A percentile compares a stretch with the other conserved stretches of the same genome.
Conservation (phyloP, 2,329 filamentous ascomycete species). For the Pestalotiopsis sp. region DNA sequence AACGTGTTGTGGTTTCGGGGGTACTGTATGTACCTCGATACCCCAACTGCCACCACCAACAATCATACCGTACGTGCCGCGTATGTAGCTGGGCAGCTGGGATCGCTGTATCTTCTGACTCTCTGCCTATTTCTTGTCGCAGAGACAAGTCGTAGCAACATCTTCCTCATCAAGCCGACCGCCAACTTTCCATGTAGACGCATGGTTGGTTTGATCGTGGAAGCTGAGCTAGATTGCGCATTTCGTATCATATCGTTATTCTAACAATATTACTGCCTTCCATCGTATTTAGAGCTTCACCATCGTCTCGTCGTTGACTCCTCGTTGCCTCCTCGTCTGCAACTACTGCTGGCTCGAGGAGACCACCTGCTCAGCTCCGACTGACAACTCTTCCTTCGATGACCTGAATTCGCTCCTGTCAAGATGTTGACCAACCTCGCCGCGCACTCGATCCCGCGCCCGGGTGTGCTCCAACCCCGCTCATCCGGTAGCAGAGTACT, state of each 20-base stretch:
- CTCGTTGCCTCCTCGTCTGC: not conserved
- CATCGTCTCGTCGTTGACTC: not conserved
- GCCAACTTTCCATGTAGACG: too few species aligned
- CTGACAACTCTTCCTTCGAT: not conserved
- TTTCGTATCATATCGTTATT: too few species aligned
- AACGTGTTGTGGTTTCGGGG: not conserved
- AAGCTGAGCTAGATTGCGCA: too few species aligned
- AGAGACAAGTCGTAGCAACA: too few species aligned
- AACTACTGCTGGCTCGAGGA: not conserved
- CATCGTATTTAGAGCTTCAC: not conserved
- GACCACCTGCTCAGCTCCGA: not conserved
- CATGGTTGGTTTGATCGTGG: too few species aligned
- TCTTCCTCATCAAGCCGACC: too few species aligned
- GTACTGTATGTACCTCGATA: not conserved
- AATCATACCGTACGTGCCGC: too few species aligned
- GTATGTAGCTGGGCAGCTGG: too few species aligned
- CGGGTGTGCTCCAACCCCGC: slow-evolving; percentile 26
- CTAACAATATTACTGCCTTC: not conserved
- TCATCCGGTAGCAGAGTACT: slow-evolving; percentile 19
- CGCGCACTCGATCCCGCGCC: slow-evolving; percentile 30
- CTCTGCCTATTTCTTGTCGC: too few species aligned
- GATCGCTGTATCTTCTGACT: too few species aligned
- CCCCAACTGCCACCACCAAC: too few species aligned
- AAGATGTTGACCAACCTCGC: slow-evolving; percentile 35
- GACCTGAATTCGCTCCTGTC: not conserved